Evolutionary conservation across 495 filamentous ascomycete genomes (phyloP).

Genomic region (Trichocladium uniseriatum): DNA sequence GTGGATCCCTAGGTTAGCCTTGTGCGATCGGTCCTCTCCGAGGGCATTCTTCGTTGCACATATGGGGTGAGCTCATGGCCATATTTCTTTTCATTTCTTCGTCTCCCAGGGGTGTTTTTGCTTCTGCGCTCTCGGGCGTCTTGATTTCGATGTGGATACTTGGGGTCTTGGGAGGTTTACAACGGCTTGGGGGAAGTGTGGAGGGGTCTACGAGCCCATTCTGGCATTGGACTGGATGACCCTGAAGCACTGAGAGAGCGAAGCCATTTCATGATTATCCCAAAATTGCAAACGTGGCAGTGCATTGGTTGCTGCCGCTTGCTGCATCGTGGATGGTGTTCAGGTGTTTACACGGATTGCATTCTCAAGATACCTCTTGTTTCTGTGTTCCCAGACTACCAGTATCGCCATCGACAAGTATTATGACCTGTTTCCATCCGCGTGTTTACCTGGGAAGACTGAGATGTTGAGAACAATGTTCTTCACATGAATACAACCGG

Average conservation of each 20-base stretch:
- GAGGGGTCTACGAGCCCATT: neutral
- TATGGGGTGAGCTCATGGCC: conserved; percentile 1
- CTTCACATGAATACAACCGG: no score
- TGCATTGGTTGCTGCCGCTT: conserved; percentile 9
- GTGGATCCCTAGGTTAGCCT: conserved; percentile 1
- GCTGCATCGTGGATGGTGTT: conserved; percentile 4
- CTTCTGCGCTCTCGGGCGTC: conserved; percentile 5
- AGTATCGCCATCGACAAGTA: neutral
- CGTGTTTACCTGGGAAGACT: no score
- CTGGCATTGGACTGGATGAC: conserved; percentile 1
- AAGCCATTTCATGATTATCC: neutral
- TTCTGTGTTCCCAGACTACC: neutral
- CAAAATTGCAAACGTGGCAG: conserved; percentile 1
- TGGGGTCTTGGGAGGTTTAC: neutral
- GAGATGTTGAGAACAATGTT: no score
- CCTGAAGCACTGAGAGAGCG: neutral
- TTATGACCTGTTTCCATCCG: no score
- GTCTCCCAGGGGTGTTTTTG: neutral
- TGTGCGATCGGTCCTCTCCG: neutral
- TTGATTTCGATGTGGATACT: conserved; percentile 9
- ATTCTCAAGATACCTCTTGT: conserved; percentile 4
- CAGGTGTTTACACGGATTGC: conserved; percentile 3
- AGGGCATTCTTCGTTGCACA: conserved; percentile 8
- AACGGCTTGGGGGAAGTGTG: neutral
- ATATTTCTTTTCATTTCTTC: conserved; percentile 3